A percentile compares a stretch with the other conserved stretches of the same genome.
phyloP scores from a whole-genome alignment of 768 basidiomycete genomes.

The Agrocybe praecox region DNA sequence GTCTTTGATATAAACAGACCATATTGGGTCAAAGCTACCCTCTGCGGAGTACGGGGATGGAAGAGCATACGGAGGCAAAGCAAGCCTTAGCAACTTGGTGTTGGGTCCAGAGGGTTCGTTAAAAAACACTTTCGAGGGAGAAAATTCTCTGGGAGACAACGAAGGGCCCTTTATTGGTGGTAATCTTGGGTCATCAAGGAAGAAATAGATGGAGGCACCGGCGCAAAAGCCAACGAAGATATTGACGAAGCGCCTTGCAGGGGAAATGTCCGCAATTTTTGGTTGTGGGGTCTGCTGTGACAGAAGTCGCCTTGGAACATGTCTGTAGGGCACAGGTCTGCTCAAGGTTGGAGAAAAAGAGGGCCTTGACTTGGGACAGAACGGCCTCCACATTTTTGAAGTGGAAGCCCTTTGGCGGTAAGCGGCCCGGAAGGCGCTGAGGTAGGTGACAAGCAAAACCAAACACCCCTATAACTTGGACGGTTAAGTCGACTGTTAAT shows the following conservation, averaged over 20 bases:
- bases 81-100: slow-evolving; percentile 67
- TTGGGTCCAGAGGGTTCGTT: slow-evolving; percentile 54
- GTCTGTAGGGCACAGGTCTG: not conserved
- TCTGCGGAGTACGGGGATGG: slow-evolving; percentile 27
- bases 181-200: slow-evolving; percentile 47
- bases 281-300: not conserved
- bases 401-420: not conserved
- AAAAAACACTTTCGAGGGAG: slow-evolving; percentile 57
- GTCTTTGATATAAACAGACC: slow-evolving; percentile 83
- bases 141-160: slow-evolving; percentile 58
- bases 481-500: too few species aligned
- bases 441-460: slow-evolving; percentile 11
- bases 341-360: not conserved
- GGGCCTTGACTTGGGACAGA: not conserved
- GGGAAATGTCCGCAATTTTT: not conserved
- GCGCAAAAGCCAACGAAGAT: slow-evolving; percentile 39
- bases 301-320: not conserved
- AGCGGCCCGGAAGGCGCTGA: slow-evolving; percentile 4
- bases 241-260: slow-evolving; percentile 18
- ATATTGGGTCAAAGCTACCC: slow-evolving; percentile 49
- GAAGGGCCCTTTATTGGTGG: slow-evolving; percentile 40
- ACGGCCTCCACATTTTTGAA: slow-evolving; percentile 13
- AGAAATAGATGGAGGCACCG: slow-evolving; percentile 50
- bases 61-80: slow-evolving; percentile 45
- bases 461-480: slow-evolving; percentile 15